Base-by-base conservation (phyloP, 148 eudicot species). In the Nepenthes mirabilis region DNA sequence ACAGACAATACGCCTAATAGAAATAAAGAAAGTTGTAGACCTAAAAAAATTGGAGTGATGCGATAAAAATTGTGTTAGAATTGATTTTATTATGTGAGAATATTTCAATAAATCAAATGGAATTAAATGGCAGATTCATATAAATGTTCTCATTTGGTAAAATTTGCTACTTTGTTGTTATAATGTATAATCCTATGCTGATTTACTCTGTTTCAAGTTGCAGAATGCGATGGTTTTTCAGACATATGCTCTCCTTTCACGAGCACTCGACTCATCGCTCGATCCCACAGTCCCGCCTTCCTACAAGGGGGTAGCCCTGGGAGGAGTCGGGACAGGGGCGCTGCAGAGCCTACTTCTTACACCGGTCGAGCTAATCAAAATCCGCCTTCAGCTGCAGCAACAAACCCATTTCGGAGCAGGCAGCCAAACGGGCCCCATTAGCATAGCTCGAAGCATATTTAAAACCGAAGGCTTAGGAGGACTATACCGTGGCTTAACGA, bases 181-280 rank as follows among this genome's bases (percentile, higher is more conserved):
- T 23, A 23, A 23, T 23, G 23, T 23, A 23, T 23, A 23, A 23
- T 23, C 23, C 23, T 23, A 23, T 23, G 0, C 23, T 23, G 23
- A 23, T 23, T 23, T 23, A 0, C 23, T 23, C 23, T 23, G 45
- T 37, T 51, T 70, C 52, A 49, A 49, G 52, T 2, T 49, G 84
- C 89, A 93, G 99, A 93, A 93, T 68, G 99, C 99, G 1, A 69
- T 89, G 78, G 96, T 81, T 60, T 93, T 93, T 71, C 95, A 88
- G 70, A 82, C 84, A 11, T 88, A 88, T 51, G 96, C 96, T 0
- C 68, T 77, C 47, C 75, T 93, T 1, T 86, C 99, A 6, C 72
- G 91, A 47, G 76, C 84, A 34, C 80, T 80, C 23, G 99, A 88
- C 75, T 69, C 70, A 11, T 67, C 81, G 11, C 11, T 67, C 11